A percentile compares a stretch with the other conserved stretches of the same genome.
Conservation (phyloP, 495 filamentous ascomycete species). For the Aspergillus indologenus region DNA sequence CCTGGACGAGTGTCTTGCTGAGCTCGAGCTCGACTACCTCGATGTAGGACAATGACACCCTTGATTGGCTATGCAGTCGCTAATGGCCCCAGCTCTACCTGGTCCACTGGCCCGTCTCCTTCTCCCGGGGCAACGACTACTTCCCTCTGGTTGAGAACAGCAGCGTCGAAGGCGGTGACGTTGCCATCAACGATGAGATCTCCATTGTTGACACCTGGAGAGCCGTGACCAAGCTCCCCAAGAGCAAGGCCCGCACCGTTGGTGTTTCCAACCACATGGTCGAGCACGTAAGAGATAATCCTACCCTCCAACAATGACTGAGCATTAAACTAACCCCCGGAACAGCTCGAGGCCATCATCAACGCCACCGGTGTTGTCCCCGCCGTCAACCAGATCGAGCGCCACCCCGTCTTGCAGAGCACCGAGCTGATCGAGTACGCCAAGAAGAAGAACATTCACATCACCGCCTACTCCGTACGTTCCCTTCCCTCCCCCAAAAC, state of each 20-base stretch:
- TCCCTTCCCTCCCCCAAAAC: neutral
- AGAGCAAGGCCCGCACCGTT: slow-evolving; percentile 48
- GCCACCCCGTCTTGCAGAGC: slow-evolving; percentile 48
- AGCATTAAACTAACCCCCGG: neutral
- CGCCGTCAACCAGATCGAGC: slow-evolving; percentile 51
- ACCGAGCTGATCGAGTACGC: slow-evolving; percentile 43
- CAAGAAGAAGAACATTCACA: slow-evolving; percentile 45
- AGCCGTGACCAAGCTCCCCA: slow-evolving; percentile 51
- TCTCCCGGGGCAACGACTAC: slow-evolving; percentile 39
- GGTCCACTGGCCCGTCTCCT: slow-evolving; percentile 51
- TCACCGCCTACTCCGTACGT: slow-evolving; percentile 48
- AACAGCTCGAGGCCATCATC: slow-evolving; percentile 49
- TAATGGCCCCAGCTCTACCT: slow-evolving; percentile 43
- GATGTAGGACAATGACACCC: slow-evolving; percentile 30
- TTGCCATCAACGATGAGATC: slow-evolving; percentile 42
- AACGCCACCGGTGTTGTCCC: slow-evolving; percentile 47
- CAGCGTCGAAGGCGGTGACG: slow-evolving; percentile 37
- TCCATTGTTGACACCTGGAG: slow-evolving; percentile 54
- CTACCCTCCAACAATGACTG: neutral
- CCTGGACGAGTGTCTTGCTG: slow-evolving; percentile 45
- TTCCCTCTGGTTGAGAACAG: slow-evolving; percentile 43
- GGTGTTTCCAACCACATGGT: slow-evolving; percentile 52
- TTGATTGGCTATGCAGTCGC: neutral
- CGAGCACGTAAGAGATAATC: slow-evolving; percentile 33
- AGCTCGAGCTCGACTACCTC: slow-evolving; percentile 49